A percentile compares a stretch with the other conserved stretches of the same genome.
phyloP scores from a whole-genome alignment of 2,329 filamentous ascomycete species.

The Aschersonia sp. region DNA sequence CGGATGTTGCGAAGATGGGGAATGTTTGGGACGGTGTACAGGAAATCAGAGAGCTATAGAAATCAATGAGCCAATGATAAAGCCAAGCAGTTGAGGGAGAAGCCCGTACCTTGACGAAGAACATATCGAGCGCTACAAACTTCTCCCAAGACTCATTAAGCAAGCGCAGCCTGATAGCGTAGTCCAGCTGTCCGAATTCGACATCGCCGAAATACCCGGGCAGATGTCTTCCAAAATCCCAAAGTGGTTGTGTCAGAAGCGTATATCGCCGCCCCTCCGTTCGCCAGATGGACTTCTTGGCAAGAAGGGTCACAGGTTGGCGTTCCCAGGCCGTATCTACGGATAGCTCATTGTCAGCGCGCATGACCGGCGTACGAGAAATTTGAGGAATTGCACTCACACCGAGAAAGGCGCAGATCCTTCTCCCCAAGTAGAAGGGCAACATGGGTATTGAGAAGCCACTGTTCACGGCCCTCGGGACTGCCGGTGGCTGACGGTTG shows the following conservation, averaged over 20 bases:
- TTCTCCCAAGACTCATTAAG: slow-evolving; percentile 34
- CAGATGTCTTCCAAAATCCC: slow-evolving; percentile 38
- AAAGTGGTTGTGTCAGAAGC: slow-evolving; percentile 32
- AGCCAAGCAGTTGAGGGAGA: not conserved
- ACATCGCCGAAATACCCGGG: slow-evolving; percentile 33
- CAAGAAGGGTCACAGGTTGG: slow-evolving; percentile 34
- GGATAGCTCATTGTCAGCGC: not conserved
- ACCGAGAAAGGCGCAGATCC: slow-evolving; percentile 43
- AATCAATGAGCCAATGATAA: not conserved
- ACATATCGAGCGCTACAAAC: slow-evolving; percentile 46
- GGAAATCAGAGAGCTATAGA: slow-evolving; percentile 43
- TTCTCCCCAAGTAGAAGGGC: slow-evolving; percentile 51
- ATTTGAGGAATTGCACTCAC: slow-evolving; percentile 18
- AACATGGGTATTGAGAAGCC: slow-evolving; percentile 51
- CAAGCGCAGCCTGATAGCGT: slow-evolving; percentile 28
- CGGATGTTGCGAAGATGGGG: slow-evolving; percentile 42
- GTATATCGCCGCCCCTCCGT: slow-evolving; percentile 42
- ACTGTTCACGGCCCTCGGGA: slow-evolving; percentile 46
- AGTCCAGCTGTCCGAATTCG: slow-evolving; percentile 28
- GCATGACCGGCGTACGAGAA: no score
- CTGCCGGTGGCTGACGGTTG: slow-evolving; percentile 35
- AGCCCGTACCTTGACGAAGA: slow-evolving; percentile 46
- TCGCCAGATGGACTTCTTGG: slow-evolving; percentile 46
- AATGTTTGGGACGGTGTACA: slow-evolving; percentile 41
- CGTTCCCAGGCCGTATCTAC: slow-evolving; percentile 46